Conservation (phyloP, 257 asterid genomes). For the Solanum pinnatisectum region DNA sequence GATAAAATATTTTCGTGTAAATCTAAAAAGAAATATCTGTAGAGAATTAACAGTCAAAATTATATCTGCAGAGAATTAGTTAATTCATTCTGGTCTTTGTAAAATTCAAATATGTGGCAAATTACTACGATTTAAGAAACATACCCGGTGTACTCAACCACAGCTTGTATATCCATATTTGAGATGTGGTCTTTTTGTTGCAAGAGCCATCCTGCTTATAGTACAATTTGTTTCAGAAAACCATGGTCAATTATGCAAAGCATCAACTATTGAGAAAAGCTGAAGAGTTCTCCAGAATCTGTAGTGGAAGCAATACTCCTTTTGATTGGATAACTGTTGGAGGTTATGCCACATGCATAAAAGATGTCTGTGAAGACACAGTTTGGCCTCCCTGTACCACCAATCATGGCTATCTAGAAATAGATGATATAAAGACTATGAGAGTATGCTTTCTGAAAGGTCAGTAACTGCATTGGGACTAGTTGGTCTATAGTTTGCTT, state of each 20-base stretch:
- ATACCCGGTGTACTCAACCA: not conserved
- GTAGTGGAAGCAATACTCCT: not conserved
- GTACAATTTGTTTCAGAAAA: not conserved
- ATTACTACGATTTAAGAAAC: not conserved
- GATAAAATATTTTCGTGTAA: not conserved
- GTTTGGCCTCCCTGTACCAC: conserved; percentile 1
- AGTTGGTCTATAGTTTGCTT: not conserved
- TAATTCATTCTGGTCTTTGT: not conserved
- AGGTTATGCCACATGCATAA: not conserved
- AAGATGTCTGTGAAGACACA: not conserved
- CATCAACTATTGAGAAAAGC: not conserved
- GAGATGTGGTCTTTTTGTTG: not conserved
- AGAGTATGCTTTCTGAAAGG: not conserved
- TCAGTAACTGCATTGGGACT: not conserved
- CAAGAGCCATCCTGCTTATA: not conserved
- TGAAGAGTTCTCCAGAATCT: not conserved
- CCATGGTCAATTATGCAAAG: not conserved
- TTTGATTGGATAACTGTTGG: not conserved
- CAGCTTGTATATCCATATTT: not conserved
- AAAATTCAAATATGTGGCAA: not conserved
- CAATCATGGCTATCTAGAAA: not conserved
- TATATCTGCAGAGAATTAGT: not conserved
- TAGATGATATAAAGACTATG: not conserved
- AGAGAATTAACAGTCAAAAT: not conserved
- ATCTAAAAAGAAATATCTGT: not conserved